These are phyloP conservation scores for Euphorbia lathyris DNA, from an alignment of 345 rosid genomes.

Conservation along the genomic window DNA sequence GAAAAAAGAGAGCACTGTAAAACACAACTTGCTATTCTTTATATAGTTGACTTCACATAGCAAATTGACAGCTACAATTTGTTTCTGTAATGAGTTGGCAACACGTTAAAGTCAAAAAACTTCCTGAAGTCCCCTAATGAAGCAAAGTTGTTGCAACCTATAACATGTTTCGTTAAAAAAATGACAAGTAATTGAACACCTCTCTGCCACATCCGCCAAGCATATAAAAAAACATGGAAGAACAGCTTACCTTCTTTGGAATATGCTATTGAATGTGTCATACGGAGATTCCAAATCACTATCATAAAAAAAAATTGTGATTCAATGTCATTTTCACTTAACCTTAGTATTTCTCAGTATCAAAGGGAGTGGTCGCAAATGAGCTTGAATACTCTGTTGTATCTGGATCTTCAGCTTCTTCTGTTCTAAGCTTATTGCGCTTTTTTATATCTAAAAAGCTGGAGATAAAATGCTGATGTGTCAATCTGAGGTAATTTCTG, in stretches of 20 bases:
- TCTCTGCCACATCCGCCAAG: background rate
- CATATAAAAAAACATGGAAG: slow-evolving; percentile 3
- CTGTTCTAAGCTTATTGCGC: slow-evolving; percentile 14
- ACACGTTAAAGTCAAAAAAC: background rate
- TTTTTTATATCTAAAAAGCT: too few species aligned
- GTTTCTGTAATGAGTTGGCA: background rate
- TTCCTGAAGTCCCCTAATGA: background rate
- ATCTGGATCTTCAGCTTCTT: slow-evolving; percentile 57
- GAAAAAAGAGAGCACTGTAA: background rate
- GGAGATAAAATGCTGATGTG: too few species aligned
- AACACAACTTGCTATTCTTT: too few species aligned
- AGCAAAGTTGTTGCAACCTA: background rate
- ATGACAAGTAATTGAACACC: background rate
- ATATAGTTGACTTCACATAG: background rate
- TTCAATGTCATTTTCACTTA: slow-evolving; percentile 77
- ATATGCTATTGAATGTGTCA: slow-evolving; percentile 49
- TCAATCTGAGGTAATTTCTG: too few species aligned
- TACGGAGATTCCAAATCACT: slow-evolving; percentile 48
- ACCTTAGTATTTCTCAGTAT: slow-evolving; percentile 37
- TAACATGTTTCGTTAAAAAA: background rate
- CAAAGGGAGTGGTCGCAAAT: slow-evolving; percentile 66
- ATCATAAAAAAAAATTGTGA: slow-evolving; percentile 59
- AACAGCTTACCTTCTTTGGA: slow-evolving; percentile 52
- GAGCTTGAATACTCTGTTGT: slow-evolving; percentile 89
- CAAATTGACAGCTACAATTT: background rate